Percentiles rank a stretch among this genome's conserved stretches.
Evolutionary conservation across 140 eudicot genomes (phyloP).

Genomic region (Cichorium intybus): DNA sequence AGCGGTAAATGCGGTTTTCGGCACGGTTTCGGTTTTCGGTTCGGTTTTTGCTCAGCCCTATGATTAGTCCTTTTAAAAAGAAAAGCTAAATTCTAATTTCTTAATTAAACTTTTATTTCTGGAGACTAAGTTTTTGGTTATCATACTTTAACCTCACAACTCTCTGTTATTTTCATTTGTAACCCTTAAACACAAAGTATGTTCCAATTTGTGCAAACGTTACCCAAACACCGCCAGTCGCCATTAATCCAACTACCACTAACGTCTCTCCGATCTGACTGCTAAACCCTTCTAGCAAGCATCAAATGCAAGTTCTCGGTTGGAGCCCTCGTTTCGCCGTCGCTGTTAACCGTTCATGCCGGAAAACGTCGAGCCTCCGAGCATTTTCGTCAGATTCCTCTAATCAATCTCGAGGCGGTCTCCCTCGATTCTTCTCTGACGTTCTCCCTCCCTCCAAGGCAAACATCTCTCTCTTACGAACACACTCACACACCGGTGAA

Average conservation of each 20-base stretch:
- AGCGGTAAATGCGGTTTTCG: too few species aligned
- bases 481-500: background rate
- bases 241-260: background rate
- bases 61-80: too few species aligned
- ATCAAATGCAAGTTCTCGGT: slow-evolving; percentile 27
- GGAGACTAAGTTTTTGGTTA: background rate
- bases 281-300: background rate
- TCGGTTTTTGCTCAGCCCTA: too few species aligned
- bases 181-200: background rate
- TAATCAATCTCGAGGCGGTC: slow-evolving; percentile 94
- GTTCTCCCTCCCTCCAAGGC: slow-evolving; percentile 77
- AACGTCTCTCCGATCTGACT: too few species aligned
- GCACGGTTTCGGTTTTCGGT: too few species aligned
- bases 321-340: slow-evolving; percentile 42
- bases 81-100: too few species aligned
- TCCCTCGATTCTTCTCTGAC: slow-evolving; percentile 85
- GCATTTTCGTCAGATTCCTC: slow-evolving; percentile 64
- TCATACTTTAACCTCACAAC: background rate
- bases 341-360: slow-evolving; percentile 34
- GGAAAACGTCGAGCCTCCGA: slow-evolving; percentile 34
- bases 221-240: too few species aligned
- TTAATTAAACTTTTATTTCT: too few species aligned
- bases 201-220: background rate
- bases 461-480: slow-evolving; percentile 10
- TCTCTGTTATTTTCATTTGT: background rate